Evolutionary conservation across 495 filamentous ascomycete species (phyloP).

Genomic region (Cenococcum geophilum): DNA sequence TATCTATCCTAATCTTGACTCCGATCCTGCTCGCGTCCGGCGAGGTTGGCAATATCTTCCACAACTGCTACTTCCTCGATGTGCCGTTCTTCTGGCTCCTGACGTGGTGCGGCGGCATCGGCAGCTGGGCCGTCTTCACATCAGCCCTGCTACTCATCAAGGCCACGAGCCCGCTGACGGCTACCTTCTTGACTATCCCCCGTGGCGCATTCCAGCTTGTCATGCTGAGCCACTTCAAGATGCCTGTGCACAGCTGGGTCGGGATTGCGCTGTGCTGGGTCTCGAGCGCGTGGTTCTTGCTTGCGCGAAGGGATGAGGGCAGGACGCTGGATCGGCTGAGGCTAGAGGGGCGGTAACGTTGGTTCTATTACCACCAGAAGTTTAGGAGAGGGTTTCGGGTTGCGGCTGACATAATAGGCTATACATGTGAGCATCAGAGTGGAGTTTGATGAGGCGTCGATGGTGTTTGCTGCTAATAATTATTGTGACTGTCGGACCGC

Average conservation of each 20-base stretch:
- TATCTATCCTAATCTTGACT: conserved; percentile 44
- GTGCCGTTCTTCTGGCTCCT: conserved; percentile 47
- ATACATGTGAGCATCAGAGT: too few relatives aligned
- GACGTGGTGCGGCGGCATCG: conserved; percentile 36
- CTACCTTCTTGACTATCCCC: conserved; percentile 40
- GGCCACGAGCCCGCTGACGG: conserved; percentile 42
- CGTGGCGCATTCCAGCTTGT: conserved; percentile 39
- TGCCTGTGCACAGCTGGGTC: conserved; percentile 40
- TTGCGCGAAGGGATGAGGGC: conserved; percentile 42
- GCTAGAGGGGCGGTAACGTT: conserved; percentile 26
- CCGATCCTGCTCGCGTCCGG: conserved; percentile 46
- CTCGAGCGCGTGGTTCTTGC: conserved; percentile 44
- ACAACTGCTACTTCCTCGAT: conserved; percentile 49
- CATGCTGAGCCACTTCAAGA: conserved; percentile 37
- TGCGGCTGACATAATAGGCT: too few relatives aligned
- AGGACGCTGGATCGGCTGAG: conserved; percentile 32
- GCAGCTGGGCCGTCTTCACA: conserved; percentile 40
- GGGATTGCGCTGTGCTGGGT: conserved; percentile 46
- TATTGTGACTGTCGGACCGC: too few relatives aligned
- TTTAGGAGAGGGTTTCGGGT: too few relatives aligned
- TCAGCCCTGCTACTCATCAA: conserved; percentile 39
- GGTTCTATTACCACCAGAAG: conserved; percentile 6
- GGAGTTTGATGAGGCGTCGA: too few relatives aligned
- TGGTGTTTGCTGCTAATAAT: too few relatives aligned
- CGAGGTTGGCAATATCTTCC: conserved; percentile 42